phyloP scores from a whole-genome alignment of 345 rosid genomes.

The Sonneratia caseolaris region DNA sequence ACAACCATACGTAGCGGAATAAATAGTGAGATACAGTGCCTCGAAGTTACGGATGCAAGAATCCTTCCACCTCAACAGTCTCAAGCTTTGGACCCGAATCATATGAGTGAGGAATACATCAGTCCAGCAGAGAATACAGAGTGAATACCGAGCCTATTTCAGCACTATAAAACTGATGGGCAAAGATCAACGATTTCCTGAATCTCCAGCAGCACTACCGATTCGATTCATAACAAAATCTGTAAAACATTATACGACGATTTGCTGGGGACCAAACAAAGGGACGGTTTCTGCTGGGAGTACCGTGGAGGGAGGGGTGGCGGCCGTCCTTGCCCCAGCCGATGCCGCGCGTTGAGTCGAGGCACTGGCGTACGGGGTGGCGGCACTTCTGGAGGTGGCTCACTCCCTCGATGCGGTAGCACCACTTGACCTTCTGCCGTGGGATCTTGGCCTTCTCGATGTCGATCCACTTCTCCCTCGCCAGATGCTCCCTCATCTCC shows the following conservation, averaged over 20 bases:
- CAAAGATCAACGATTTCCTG: background rate
- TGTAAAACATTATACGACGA: too few species aligned
- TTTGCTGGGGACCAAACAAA: background rate
- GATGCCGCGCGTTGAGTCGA: constrained; percentile 92
- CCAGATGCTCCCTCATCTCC: constrained; percentile 95
- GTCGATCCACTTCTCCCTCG: constrained; percentile 96
- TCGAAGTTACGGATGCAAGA: background rate
- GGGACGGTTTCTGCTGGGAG: background rate
- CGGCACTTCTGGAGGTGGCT: constrained; percentile 98
- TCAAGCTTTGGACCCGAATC: constrained; percentile 52
- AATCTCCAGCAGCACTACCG: background rate
- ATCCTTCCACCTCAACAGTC: constrained; percentile 38
- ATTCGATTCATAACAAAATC: too few species aligned
- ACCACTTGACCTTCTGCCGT: constrained; percentile 82
- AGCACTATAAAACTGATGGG: background rate
- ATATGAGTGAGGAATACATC: background rate
- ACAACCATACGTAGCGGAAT: too few species aligned
- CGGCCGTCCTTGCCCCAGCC: constrained; percentile 99
- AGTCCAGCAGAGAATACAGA: background rate
- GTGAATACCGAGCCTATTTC: background rate
- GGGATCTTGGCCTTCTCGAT: constrained; percentile 97
- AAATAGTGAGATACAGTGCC: background rate
- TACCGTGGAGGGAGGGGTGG: constrained; percentile 82
- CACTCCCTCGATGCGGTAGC: constrained; percentile 95
- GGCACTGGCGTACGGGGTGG: constrained; percentile 81